Base-by-base conservation (phyloP, 805 yeast genomes). In the Metschnikowia hibisci region DNA sequence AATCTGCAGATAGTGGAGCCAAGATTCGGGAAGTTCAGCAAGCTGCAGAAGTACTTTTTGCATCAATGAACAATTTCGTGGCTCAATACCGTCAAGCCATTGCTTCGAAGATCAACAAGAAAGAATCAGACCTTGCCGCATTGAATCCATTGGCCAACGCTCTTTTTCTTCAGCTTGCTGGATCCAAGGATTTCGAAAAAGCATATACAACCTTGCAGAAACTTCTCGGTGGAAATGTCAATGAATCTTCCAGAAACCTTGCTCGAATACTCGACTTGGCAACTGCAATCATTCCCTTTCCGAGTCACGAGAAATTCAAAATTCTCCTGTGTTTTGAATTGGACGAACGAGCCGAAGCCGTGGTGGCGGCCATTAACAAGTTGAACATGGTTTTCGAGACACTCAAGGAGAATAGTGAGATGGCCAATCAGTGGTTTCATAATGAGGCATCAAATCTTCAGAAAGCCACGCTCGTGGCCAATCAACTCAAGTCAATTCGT, bases 111-210 rank as follows among this genome's bases (percentile, higher is more conserved):
- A 40, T 45, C 32, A 40, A 44, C n/a, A 41, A 54, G 8, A 47
- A 45, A 27, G 42, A 41, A 4, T 26, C 44, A 4, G 63, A 66
- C 43, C 61, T 81, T 11, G 56, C 80, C 16, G 65, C 77, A 2
- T 61, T 82, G 15, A 73, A 82, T 9, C 89, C 89, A 0, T 59
- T 82, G 41, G 78, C 85, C 0, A 75, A 75, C 48, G 72, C 81
- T 0, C 61, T 82, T n/a, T 75, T 70, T 49, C 56, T 77, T 35
- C 86, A 81, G 55, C 64, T 82, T 41, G 70, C 71, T 3, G 73
- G 72, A 2, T 69, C 74, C 31, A 68, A 64, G 29, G 77, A 71
- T 41, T 76, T 76, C 45, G 62, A 66, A 14, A 64, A 63, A 31
- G 76, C 80, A 0, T 74, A 75, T 57, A 45, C 54, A 3, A 65